phyloP scores from a whole-genome alignment of 352 stramenopile species.

The Globisporangium nodosum region DNA sequence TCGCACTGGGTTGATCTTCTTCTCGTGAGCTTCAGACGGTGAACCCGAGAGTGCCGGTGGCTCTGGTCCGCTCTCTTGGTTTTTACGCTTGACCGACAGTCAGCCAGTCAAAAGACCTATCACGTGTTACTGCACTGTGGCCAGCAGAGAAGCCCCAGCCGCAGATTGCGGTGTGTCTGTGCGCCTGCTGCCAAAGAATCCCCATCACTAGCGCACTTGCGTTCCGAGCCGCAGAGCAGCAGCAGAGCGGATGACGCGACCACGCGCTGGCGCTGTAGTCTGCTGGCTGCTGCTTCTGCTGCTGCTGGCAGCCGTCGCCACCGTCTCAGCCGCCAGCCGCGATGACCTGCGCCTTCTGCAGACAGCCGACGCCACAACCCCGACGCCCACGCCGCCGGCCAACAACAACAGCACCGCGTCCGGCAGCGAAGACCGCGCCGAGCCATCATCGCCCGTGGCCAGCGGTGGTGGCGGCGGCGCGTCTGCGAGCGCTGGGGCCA shows the following conservation, averaged over 20 bases:
- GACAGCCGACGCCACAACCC: neutral
- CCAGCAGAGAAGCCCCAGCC: neutral
- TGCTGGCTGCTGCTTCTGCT: neutral
- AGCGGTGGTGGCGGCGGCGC: neutral
- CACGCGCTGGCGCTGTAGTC: too few relatives aligned
- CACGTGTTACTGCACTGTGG: too few relatives aligned
- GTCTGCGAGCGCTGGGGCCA: neutral
- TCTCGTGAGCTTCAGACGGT: too few relatives aligned
- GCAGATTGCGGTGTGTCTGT: too few relatives aligned
- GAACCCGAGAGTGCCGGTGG: too few relatives aligned
- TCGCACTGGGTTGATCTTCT: too few relatives aligned
- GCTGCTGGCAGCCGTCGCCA: neutral
- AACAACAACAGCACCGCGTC: neutral
- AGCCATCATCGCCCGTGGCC: neutral
- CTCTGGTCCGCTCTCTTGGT: too few relatives aligned
- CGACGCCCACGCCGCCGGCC: neutral
- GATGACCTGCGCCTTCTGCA: neutral
- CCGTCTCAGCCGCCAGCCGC: neutral
- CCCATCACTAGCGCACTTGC: too few relatives aligned
- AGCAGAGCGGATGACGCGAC: neutral
- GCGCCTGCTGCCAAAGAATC: too few relatives aligned
- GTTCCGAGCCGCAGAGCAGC: neutral
- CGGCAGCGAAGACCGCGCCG: slow-evolving; percentile 1
- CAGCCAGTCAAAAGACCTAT: neutral
- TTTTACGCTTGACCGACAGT: neutral